Base-by-base conservation (phyloP, 2,329 filamentous ascomycete species). In the Botrytis cinerea region DNA sequence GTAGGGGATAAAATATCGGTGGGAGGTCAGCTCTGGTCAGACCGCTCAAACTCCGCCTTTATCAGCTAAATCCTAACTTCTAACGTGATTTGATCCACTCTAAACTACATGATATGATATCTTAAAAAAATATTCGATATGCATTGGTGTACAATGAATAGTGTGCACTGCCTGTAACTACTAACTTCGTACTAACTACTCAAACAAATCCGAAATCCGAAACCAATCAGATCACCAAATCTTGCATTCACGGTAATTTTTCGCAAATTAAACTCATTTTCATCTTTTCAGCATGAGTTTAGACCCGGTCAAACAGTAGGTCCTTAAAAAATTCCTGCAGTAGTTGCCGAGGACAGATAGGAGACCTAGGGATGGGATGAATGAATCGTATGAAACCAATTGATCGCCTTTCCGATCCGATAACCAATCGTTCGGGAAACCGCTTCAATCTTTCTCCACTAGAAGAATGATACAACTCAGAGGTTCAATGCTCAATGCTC, bases 391-490 rank as follows among this genome's bases (percentile, higher is more conserved):
- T 66, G 54, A 71, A 61, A 71, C 40, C n/a, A 63, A 46, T 32
- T 64, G 57, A 57, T 38, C 59, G 57, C 61, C 48, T 16, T 66
- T n/a, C n/a, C 38, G 22, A 40, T 59, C 70, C 28, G 51, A 68
- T 22, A 67, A 46, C 70, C 70, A 72, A 68, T 72, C 70, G 48
- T 72, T 57, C 61, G 70, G 70, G 32, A 68, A 68, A 43, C 48
- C 22, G 48, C 61, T 38, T 48, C 48, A 72, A 57, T 72, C 6
- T 20, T 46, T 72, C 60, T 72, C 61, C 62, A 72, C 70, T 68
- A 28, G 14, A 54, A 54, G 51, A 54, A 43, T 68, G 66, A 68
- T 68, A 68, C 66, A 68, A 68, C 66, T 68, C 66, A 68, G 48
- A 57, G 35, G 48, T 68, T 68, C 48, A 57, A 59, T 68, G 45